Base-by-base conservation (phyloP, 2,329 filamentous ascomycete genomes). In the Penicillium frequentans region DNA sequence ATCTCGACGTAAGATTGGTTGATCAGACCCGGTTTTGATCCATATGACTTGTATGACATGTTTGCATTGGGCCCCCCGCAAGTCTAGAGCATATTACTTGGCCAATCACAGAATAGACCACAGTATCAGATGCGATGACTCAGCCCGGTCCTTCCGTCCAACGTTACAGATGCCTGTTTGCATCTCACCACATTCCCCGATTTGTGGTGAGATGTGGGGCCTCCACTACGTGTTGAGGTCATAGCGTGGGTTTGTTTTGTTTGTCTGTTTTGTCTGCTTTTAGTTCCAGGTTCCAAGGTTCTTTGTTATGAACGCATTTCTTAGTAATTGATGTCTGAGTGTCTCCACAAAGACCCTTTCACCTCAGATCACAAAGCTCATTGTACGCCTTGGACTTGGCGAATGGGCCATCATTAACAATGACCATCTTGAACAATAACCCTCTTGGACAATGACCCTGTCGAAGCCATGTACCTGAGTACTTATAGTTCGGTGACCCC, bases 51-150 rank as follows among this genome's bases (percentile, higher is more conserved):
- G 35, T 39, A 39, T 19, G 53, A 49, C 39, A 49, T 65, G 64
- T 63, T 67, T 67, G 62, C 60, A 65, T 33, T 31, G 53, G 14
- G 35, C 57, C 55, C 62, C 39, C 63, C 63, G 57, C 63, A 63
- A 64, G 60, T 64, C 64, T 67, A 66, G 60, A 63, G 55, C 54
- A 27, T 44, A 26, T 13, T 1, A 23, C 27, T 33, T 45, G 47
- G 47, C 57, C 58, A 56, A 48, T 42, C 39, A 54, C 11, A 14
- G 52, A 35, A 35, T 31, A 51, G 29, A 53, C 52, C 37, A 27
- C 37, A 52, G 56, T 61, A 53, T 59, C 39, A 58, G 47, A 60
- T 62, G 56, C 43, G 50, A 49, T 56, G 42, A 58, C 26, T 59
- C 60, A 61, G 31, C 55, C 54, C 43, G 27, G 27, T 21, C 7